These are phyloP conservation scores for Tagetes patula DNA, from an alignment of 129 eudicot species.

Conservation along the genomic window DNA sequence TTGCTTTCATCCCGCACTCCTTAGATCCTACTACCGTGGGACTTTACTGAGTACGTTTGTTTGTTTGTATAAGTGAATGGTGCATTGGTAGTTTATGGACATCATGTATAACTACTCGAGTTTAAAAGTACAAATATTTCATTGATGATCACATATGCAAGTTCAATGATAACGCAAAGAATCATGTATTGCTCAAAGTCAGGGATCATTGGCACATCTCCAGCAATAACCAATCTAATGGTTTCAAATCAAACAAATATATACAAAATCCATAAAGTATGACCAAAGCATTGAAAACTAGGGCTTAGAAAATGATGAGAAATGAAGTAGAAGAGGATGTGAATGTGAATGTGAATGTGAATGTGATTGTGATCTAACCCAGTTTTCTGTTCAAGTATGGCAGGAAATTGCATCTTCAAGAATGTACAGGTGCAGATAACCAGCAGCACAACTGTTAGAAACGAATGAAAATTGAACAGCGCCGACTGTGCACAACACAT, in stretches of 20 bases:
- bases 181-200: too few species aligned
- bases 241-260: background rate
- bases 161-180: too few species aligned
- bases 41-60: too few species aligned
- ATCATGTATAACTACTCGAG: too few species aligned
- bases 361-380: slow-evolving; percentile 66
- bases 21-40: too few species aligned
- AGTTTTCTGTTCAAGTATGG: slow-evolving; percentile 76
- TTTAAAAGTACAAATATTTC: too few species aligned
- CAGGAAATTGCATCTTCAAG: slow-evolving; percentile 82
- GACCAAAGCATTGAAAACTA: background rate
- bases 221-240: background rate
- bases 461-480: slow-evolving; percentile 76
- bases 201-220: background rate
- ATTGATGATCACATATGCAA: too few species aligned
- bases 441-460: slow-evolving; percentile 77
- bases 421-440: slow-evolving; percentile 84
- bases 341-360: too few species aligned
- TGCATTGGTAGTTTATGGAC: too few species aligned
- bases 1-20: too few species aligned
- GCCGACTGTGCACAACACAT: slow-evolving; percentile 54
- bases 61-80: too few species aligned
- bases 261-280: background rate
- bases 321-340: background rate
- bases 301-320: background rate